These are phyloP conservation scores for Lichtheimia hyalospora DNA, from an alignment of 371 early-diverging fungal genomes.

Conservation along the genomic window DNA sequence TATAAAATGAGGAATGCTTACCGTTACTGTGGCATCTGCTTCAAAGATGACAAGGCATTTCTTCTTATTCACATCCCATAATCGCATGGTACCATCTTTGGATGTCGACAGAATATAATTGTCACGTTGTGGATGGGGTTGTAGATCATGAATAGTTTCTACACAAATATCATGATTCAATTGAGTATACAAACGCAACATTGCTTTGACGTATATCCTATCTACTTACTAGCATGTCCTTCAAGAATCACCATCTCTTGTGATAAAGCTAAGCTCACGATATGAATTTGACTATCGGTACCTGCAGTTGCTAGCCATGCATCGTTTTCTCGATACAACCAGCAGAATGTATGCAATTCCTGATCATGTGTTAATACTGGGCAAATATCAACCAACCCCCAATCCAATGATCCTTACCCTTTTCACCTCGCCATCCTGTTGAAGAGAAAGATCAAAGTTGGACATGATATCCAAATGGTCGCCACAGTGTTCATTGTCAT, in stretches of 20 bases:
- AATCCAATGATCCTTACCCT: neutral
- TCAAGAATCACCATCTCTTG: conserved; percentile 60
- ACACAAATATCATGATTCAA: conserved; percentile 2
- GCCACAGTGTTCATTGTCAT: conserved; percentile 91
- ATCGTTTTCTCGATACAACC: conserved; percentile 69
- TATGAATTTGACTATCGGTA: conserved; percentile 58
- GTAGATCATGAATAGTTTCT: conserved; percentile 67
- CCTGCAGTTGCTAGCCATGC: conserved; percentile 72
- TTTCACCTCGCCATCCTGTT: conserved; percentile 29
- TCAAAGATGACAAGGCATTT: conserved; percentile 65
- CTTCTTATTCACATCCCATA: conserved; percentile 84
- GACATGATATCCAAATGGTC: conserved; percentile 92
- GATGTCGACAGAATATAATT: conserved; percentile 75
- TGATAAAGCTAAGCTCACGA: conserved; percentile 74
- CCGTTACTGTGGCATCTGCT: conserved; percentile 61
- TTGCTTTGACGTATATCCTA: neutral
- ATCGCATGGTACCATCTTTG: conserved; percentile 81
- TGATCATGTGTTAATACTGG: conserved; percentile 8
- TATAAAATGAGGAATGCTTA: conserved; percentile 27
- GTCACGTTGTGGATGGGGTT: conserved; percentile 67
- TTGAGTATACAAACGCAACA: neutral
- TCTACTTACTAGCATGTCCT: conserved; percentile 66
- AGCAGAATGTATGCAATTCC: conserved; percentile 66
- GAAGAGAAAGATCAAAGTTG: conserved; percentile 63
- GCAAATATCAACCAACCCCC: neutral